Base-by-base conservation (phyloP, 345 rosid genomes). In the Linum trigynum region DNA sequence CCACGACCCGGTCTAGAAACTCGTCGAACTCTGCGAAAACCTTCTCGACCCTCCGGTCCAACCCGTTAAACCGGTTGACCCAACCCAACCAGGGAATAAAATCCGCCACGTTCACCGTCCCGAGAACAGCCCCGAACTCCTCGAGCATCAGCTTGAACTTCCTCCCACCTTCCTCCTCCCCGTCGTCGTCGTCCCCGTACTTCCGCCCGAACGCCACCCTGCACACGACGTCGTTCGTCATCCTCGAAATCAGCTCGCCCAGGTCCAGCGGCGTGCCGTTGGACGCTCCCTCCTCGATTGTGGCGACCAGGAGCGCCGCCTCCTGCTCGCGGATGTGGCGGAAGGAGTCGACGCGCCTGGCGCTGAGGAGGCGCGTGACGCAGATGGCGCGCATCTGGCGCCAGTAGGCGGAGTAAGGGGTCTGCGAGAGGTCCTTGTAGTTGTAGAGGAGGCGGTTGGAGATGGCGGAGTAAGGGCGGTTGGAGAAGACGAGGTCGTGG, bases 51-150 rank as follows among this genome's bases (percentile, higher is more conserved):
- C 16, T 57, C 61, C 10, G 36, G 23, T 57, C 23, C 37, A 57
- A 4, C 3, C 61, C 61, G 38, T 57, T 57, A 2, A 57, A 15
- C 61, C 38, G 36, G 38, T 57, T 57, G 23, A 57, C 6, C 61
- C 61, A 57, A 32, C 61, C 61, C 37, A 57, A 10, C 61, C 61
- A 57, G 1, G 61, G 61, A 37, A 57, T 5, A 10, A 57, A 57
- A 57, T 57, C 61, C 1, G 38, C 36, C 8, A 57, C 61, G 23
- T 37, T 17, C 2, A 57, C 38, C 4, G 61, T 57, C 61, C 35
- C 61, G 11, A 57, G 23, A 32, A 17, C 36, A 9, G 12, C 12
- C 7, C 38, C 38, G 9, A 57, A 57, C 16, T 57, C 61, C 61
- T 57, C 38, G 5, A 57, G 37, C 61, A 57, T n/a, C 14, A n/a